Evolutionary conservation across 805 yeast species (phyloP), one percentile per base, ranked within the genome.

Genomic region (Candida argentea): DNA sequence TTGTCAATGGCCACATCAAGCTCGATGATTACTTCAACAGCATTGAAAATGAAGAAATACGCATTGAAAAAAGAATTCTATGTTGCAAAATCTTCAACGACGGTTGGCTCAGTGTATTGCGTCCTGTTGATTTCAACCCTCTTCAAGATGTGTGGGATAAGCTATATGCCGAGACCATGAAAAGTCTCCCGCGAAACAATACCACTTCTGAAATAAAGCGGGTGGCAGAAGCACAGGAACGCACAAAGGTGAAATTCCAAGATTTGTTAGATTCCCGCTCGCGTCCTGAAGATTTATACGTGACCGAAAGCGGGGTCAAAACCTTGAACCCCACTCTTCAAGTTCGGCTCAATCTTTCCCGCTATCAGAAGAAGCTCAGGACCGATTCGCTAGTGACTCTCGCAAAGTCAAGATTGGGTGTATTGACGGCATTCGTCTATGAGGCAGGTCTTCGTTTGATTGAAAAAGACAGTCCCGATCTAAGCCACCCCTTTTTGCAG

Each of bases 351-450:
- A 78, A 75, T 43, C 59, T 81, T 28, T 67, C 71, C 18, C 61
- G 91, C 39, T 86, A 70, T 40, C 63, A 81, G 28, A 78, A 84
- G 44, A 55, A 68, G 19, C 63, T 76, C 42, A 67, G 96, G 38
- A 66, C 80, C 7, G 50, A 58, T 25, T 80, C 80, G 39, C 61
- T 91, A 10, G 70, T 61, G 1, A 70, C 70, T 19, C 64, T 80
- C 27, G 80, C 78, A 9, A 61, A 65, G 17, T 76, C 79, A 25
- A 65, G 84, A 30, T 52, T 86, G 18, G 97, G 97, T 3, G 53
- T 65, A 5, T 50, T 80, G 2, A 64, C 93, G 0, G 65, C 91
- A 0, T 52, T 61, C 24, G 65, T 91, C 7, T 89, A 82, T 46
- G 61, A 62, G 25, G 50, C 63, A 7, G 73, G 76, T 3, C 64